Base-by-base conservation (phyloP, 1,139 yeast genomes). In the Debaryomycetaceae sp. region DNA sequence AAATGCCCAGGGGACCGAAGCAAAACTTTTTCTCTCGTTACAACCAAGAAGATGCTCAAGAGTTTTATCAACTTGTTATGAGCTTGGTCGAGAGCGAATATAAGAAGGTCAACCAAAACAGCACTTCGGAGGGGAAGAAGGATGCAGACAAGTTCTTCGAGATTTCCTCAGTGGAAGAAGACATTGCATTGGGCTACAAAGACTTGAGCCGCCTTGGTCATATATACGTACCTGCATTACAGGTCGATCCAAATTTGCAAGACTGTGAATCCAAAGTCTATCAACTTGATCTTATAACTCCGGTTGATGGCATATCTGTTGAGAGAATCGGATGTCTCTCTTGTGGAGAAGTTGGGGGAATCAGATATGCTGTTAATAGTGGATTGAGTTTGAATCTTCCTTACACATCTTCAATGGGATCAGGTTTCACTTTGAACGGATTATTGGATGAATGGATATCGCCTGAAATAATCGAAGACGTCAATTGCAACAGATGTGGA, bases 11-110 rank as follows among this genome's bases (percentile, higher is more conserved):
- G 57, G 86, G 91, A 0, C 91, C 95, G 6, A 83, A 81, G 54
- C 85, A 83, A 54, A 83, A 84, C 58, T 76, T 89, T 50, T 82
- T 89, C 57, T 66, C 83, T 40, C 93, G 96, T 1, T 87, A 88
- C 58, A 89, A 87, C 56, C 97, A 89, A 64, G 97, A 89, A 63
- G 97, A 89, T 65, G 97, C 97, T 0, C 97, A 90, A 64, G 97
- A 89, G 61, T 89, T 89, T 57, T 89, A 89, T 66, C 97, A 89
- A 61, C 79, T 87, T 49, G 78, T 89, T 5, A 75, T 89, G 75
- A 75, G 78, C 38, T 79, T 86, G 43, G 69, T 89, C 42, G 97
- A 89, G 60, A 78, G 76, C 43, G 95, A 89, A 49, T 72, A 66
- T 53, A 72, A 70, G 46, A 60, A 55, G 24, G 49, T 63, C 6